A percentile compares a stretch with the other conserved stretches of the same genome.
Conservation (phyloP, 176 grass and related monocot species). For the Saccharum officinarum region DNA sequence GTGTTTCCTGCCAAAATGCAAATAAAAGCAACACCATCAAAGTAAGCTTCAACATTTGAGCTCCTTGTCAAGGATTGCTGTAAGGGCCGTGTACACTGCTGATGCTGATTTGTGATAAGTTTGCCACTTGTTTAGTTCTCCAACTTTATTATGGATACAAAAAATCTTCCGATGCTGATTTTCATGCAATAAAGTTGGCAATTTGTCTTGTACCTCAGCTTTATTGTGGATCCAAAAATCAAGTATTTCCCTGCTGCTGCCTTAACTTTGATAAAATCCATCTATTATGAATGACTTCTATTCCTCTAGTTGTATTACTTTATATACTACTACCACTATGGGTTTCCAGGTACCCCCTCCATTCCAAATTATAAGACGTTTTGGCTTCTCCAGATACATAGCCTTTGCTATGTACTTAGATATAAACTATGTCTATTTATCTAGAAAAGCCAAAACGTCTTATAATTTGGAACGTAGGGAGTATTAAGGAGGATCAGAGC, state of each 20-base stretch:
- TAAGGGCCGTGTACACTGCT: neutral
- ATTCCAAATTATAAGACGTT: neutral
- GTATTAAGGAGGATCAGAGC: neutral
- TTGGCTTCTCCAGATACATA: neutral
- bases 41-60: neutral
- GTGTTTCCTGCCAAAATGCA: neutral
- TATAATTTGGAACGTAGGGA: neutral
- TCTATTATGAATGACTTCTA: neutral
- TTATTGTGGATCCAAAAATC: neutral
- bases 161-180: neutral
- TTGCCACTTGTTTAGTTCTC: neutral
- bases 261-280: neutral
- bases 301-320: neutral
- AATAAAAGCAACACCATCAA: neutral
- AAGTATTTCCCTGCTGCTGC: neutral
- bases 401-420: too few relatives aligned
- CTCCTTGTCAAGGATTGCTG: neutral
- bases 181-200: neutral
- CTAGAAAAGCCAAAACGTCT: neutral
- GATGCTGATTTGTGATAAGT: neutral
- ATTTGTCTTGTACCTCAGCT: neutral
- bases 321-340: neutral
- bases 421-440: neutral
- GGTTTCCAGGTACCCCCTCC: neutral
- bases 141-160: neutral